Evolutionary conservation across 805 yeast genomes (phyloP), one percentile per base, ranked within the genome.

Genomic region (Suhomyces canberraensis): DNA sequence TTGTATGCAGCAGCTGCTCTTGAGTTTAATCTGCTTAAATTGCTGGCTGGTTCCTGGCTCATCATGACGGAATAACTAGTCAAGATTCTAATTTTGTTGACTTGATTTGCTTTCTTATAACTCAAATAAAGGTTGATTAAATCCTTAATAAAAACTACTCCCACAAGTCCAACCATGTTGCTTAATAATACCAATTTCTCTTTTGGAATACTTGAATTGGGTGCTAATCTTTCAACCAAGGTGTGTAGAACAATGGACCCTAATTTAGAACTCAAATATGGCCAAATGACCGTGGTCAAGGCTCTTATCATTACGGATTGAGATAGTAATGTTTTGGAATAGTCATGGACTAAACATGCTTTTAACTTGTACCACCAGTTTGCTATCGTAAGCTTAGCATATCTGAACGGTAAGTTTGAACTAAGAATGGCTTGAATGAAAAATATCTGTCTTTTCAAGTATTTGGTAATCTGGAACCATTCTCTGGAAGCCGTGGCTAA

Each of bases 221-320:
- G 24, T 7, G 19, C 11, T 16, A 35, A 25, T 21, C 36, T 29
- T 28, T 36, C 38, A 7, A 25, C 11, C 33, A 29, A 19, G 11
- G 41, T 35, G 31, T 39, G 22, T 6, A 44, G 47, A 8, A 66
- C 37, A 4, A 56, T 21, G 14, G 32, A 32, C 1, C 73, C 72
- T 3, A 64, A 20, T 33, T 61, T 60, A 0, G 69, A 54, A 7
- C 67, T 56, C 9, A 58, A 25, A 36, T 55, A 62, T 11, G 73
- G 73, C 73, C 73, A 67, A 26, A 59, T 13, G n/a, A 61, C 17
- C 2, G 72, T 61, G 9, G 71, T 56, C 11, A 64, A 35, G 8
- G 52, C 44, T 24, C 60, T 40, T 11, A 64, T 42, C 1, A 61
- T 46, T 4, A 46, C 38, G 15, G 66, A 62, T 16, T 46, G 48